Percentiles rank a stretch among this genome's conserved stretches.
Evolutionary conservation across 805 yeast genomes (phyloP).

Genomic region (Maudiozyma turicensis): DNA sequence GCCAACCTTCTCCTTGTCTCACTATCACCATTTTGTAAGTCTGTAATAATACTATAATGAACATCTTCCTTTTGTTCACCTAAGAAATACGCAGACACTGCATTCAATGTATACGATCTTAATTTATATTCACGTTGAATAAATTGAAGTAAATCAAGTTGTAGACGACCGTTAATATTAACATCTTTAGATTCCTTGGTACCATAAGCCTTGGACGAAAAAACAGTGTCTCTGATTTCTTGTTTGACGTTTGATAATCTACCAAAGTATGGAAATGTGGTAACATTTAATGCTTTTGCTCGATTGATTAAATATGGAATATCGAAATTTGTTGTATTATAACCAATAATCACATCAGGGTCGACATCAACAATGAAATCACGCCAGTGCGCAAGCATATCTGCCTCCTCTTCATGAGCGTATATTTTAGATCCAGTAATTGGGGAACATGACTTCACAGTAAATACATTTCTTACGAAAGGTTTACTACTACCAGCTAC

Average conservation of each 20-base stretch:
- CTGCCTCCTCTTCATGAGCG: conserved; percentile 64
- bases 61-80: conserved; percentile 98
- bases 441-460: conserved; percentile 82
- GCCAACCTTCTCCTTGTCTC: conserved; percentile 94
- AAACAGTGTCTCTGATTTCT: conserved; percentile 69
- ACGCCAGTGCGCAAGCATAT: conserved; percentile 78
- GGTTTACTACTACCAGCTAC: conserved; percentile 69
- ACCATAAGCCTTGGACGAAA: conserved; percentile 93
- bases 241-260: conserved; percentile 60
- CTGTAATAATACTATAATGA: conserved; percentile 93
- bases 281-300: conserved; percentile 59
- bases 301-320: conserved; percentile 86
- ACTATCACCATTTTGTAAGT: conserved; percentile 80
- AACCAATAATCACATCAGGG: conserved; percentile 95
- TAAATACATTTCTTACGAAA: conserved; percentile 88
- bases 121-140: conserved; percentile 91
- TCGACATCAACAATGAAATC: conserved; percentile 77
- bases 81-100: conserved; percentile 88
- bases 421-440: conserved; percentile 89
- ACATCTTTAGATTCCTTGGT: conserved; percentile 86
- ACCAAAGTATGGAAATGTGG: conserved; percentile 77
- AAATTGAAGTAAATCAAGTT: conserved; percentile 84
- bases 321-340: conserved; percentile 90
- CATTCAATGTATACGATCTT: conserved; percentile 87
- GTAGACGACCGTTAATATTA: conserved; percentile 93